Conservation (phyloP, 1,284 basidiomycete species). For the Agaricales sp. region DNA sequence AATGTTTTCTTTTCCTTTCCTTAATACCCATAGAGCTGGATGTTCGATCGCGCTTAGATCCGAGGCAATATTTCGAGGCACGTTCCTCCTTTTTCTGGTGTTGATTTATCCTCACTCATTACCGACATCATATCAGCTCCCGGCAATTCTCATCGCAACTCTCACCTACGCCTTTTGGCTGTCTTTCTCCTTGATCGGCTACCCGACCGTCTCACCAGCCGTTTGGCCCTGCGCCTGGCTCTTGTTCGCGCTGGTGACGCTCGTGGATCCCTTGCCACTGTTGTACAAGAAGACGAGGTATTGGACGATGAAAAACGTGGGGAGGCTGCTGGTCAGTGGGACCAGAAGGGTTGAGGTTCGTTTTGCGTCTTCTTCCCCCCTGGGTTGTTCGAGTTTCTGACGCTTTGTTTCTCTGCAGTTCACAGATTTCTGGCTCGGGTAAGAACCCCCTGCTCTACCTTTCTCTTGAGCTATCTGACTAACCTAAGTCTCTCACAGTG, state of each 20-base stretch:
- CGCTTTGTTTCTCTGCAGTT: slow-evolving; percentile 32
- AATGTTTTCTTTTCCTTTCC: neutral
- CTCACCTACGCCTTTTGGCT: slow-evolving; percentile 82
- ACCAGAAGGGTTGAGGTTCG: slow-evolving; percentile 64
- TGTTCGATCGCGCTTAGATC: slow-evolving; percentile 66
- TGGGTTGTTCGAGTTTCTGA: neutral
- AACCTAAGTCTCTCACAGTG: slow-evolving; percentile 33
- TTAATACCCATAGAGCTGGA: slow-evolving; percentile 51
- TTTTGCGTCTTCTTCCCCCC: slow-evolving; percentile 12
- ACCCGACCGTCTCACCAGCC: slow-evolving; percentile 35
- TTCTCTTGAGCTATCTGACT: slow-evolving; percentile 3
- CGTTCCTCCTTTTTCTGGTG: slow-evolving; percentile 9
- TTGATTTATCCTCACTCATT: neutral
- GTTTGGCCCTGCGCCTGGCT: slow-evolving; percentile 88
- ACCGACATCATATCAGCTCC: slow-evolving; percentile 40
- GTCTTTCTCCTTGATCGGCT: slow-evolving; percentile 61
- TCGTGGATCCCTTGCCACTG: slow-evolving; percentile 74
- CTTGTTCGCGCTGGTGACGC: slow-evolving; percentile 42
- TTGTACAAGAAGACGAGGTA: slow-evolving; percentile 57
- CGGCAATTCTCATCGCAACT: slow-evolving; percentile 67
- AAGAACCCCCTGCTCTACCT: slow-evolving; percentile 13
- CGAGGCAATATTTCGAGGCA: slow-evolving; percentile 77
- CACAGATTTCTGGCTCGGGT: slow-evolving; percentile 79
- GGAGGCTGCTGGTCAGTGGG: slow-evolving; percentile 62
- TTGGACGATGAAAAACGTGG: slow-evolving; percentile 68